Evolutionary conservation across 139 green algal species (phyloP), one percentile per base, ranked within the genome.

Genomic region (Auxenochlorella pyrenoidosa): DNA sequence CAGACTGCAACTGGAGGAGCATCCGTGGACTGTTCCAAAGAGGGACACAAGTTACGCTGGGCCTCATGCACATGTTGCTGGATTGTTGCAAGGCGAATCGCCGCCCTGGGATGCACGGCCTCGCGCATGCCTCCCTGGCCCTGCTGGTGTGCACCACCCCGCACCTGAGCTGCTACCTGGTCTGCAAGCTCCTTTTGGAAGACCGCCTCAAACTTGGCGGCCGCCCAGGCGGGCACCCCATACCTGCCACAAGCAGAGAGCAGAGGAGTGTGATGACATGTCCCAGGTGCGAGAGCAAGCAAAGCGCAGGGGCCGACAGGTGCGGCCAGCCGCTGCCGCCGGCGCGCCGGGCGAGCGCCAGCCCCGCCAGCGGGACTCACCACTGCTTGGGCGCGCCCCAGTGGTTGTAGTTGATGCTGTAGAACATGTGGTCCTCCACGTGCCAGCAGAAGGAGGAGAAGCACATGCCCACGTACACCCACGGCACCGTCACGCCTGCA

Each of bases 361-460:
- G n/a, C n/a, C n/a, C n/a, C n/a, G n/a, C n/a, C n/a, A n/a, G n/a
- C n/a, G n/a, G n/a, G n/a, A 22, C 66, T 40, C 83, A 92, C 95
- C 95, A 97, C 26, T 88, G 85, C 87, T 93, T 94, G 40, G 91
- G 84, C 21, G 87, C 91, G 38, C 94, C 92, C 84, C 87, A 95
- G 92, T 99, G 96, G 58, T 96, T 88, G 92, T 99, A 99, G 88
- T 97, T 98, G 81, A 98, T 91, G 68, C 91, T 96, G 92, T 98
- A 99, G 44, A 99, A 93, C 87, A 95, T 91, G 91, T 99, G 96
- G 79, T 97, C 94, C 89, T 99, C 96, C 26, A 96, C 93, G 85
- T 96, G 96, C 97, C 96, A 98, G 88, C 93, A 94, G 83, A 95
- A 96, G 65, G 93, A 91, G 47, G 90, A 94, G 87, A 97, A 95